phyloP scores from a whole-genome alignment of 2,329 filamentous ascomycete genomes.

The Neurospora sp. region DNA sequence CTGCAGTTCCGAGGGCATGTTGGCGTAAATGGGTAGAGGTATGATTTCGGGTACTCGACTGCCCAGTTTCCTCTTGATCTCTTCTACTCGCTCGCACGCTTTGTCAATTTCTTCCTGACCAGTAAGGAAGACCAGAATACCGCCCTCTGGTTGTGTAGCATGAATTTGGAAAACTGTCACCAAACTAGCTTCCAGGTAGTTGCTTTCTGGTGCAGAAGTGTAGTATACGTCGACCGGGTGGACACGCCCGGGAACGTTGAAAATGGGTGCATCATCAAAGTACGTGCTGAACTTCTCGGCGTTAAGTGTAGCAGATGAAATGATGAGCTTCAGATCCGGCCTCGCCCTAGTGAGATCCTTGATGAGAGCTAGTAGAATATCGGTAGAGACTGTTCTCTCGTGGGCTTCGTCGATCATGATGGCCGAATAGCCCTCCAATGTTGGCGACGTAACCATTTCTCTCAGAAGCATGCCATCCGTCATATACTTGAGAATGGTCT shows the following conservation, averaged over 20 bases:
- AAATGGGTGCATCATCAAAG: conserved; percentile 87
- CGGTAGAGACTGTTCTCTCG: conserved; percentile 83
- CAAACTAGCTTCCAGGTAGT: conserved; percentile 84
- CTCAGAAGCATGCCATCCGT: conserved; percentile 92
- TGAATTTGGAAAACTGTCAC: conserved; percentile 95
- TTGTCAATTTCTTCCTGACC: conserved; percentile 95
- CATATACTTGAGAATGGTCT: conserved; percentile 91
- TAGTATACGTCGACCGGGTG: conserved; percentile 91
- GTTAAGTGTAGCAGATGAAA: conserved; percentile 91
- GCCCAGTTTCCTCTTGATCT: conserved; percentile 80
- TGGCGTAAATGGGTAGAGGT: conserved; percentile 89
- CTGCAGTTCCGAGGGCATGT: conserved; percentile 82
- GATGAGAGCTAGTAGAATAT: conserved; percentile 78
- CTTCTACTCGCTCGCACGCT: conserved; percentile 71
- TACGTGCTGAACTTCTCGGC: conserved; percentile 86
- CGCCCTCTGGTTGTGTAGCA: conserved; percentile 71
- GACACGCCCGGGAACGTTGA: conserved; percentile 83
- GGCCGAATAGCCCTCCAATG: conserved; percentile 71
- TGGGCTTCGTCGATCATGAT: conserved; percentile 98
- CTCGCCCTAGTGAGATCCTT: conserved; percentile 80
- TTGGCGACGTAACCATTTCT: conserved; percentile 82
- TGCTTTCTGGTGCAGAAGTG: conserved; percentile 81
- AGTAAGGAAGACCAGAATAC: conserved; percentile 90
- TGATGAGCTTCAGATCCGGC: conserved; percentile 80
- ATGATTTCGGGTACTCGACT: conserved; percentile 77